Evolutionary conservation across 2,329 filamentous ascomycete species (phyloP), one percentile per base, ranked within the genome.

Genomic region (Alternaria rosae): DNA sequence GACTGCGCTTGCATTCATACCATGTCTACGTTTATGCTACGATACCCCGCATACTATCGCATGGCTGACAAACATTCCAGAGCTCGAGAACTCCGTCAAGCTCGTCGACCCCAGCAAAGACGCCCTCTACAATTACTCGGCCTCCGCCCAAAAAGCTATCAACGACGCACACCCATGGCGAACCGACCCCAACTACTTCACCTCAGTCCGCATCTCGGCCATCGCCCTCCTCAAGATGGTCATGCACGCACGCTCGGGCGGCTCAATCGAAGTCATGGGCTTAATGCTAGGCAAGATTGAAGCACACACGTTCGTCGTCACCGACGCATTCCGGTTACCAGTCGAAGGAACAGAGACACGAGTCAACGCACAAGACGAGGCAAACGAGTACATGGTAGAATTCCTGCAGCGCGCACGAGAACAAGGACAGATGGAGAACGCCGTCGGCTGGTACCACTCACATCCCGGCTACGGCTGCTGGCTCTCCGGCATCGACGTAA

Each of bases 321-420:
- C 94, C 1, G 95, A 99, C 76, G 93, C 94, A 25, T 95, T 98
- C 81, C 89, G 94, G 20, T 84, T 99, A 41, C 95, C 95, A 0
- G 95, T 99, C 42, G 95, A 99, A 78, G 95, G 95, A 25, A 99
- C 95, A n/a, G 95, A 99, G 82, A 99, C 95, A 3, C 87, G 95
- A 64, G 95, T 99, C 71, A 99, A 99, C 78, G 95, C 95, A 0
- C 93, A 97, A 76, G 91, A 91, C 69, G 94, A 98, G 71, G 95
- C 94, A 56, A 96, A 98, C 82, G 95, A 98, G 83, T 99, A 98
- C 83, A 92, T 98, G 84, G 89, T 97, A 57, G 88, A 92, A 68
- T 98, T 96, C 76, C 86, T 96, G 26, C 85, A 90, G 70, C 84
- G 89, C 4, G 91, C 91, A 70, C 87, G 94, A 61, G 89, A 94